Evolutionary conservation across 345 rosid genomes (phyloP).

Genomic region (Hibiscus syriacus): DNA sequence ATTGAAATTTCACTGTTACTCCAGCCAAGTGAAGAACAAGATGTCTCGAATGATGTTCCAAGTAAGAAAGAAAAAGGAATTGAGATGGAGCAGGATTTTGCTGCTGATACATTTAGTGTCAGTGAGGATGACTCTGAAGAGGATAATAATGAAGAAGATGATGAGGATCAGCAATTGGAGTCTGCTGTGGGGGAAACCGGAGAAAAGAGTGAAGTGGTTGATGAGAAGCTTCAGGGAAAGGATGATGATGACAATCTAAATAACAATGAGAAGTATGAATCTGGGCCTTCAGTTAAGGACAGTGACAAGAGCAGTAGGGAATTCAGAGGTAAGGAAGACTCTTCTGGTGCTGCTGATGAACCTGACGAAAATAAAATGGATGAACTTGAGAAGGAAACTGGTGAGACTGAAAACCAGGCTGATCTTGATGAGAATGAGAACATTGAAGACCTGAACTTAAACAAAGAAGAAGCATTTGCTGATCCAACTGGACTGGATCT

Average conservation of each 20-base stretch:
- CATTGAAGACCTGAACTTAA: conserved; percentile 47
- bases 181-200: conserved; percentile 74
- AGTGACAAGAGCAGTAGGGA: conserved; percentile 49
- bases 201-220: conserved; percentile 54
- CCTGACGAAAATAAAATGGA: conserved; percentile 35
- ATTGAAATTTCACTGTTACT: not conserved
- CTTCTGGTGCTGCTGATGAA: conserved; percentile 30
- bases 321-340: conserved; percentile 80
- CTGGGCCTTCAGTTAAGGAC: conserved; percentile 63
- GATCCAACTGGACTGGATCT: conserved; percentile 56
- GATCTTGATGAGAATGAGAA: conserved; percentile 39
- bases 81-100: conserved; percentile 83
- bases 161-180: conserved; percentile 63
- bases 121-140: conserved; percentile 63
- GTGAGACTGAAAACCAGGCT: conserved; percentile 42
- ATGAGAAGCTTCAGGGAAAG: conserved; percentile 68
- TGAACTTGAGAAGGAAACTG: conserved; percentile 33
- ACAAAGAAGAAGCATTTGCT: conserved; percentile 55
- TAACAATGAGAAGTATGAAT: conserved; percentile 62
- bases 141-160: conserved; percentile 45
- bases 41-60: conserved; percentile 42
- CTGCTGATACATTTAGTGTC: conserved; percentile 59
- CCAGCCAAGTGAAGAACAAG: conserved; percentile 66
- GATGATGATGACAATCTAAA: conserved; percentile 51
- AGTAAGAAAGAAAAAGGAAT: conserved; percentile 69